Conservation (phyloP, 192 early-diverging fungal species). For the Diversispora epigaea region DNA sequence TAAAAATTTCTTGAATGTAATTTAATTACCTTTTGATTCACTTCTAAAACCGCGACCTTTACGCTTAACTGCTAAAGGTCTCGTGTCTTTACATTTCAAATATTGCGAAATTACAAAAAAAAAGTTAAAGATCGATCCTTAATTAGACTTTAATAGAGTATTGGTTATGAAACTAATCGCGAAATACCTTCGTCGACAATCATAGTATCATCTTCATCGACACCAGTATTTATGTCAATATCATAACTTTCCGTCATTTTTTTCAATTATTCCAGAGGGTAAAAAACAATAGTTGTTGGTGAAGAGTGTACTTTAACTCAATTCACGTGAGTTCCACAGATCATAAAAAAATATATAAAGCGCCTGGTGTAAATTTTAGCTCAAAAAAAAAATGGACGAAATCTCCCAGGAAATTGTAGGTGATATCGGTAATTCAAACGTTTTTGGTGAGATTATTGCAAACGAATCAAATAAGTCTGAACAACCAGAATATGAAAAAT, state of each 20-base stretch:
- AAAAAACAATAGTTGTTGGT: not conserved
- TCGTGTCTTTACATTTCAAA: constrained; percentile 32
- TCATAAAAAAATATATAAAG: too few relatives aligned
- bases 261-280: not conserved
- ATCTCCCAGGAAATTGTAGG: too few relatives aligned
- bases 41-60: constrained; percentile 48
- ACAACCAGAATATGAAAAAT: too few relatives aligned
- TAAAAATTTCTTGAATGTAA: not conserved
- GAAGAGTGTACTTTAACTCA: too few relatives aligned
- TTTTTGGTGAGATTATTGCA: too few relatives aligned
- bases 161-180: not conserved
- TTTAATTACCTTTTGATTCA: constrained; percentile 30
- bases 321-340: too few relatives aligned
- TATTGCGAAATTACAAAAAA: not conserved
- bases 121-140: not conserved
- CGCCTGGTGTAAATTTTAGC: too few relatives aligned
- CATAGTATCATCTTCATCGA: constrained; percentile 22
- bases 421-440: too few relatives aligned
- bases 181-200: constrained; percentile 26
- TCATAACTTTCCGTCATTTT: constrained; percentile 27
- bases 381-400: too few relatives aligned
- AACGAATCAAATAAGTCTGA: too few relatives aligned
- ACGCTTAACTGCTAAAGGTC: constrained; percentile 38
- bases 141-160: not conserved
- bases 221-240: constrained; percentile 24